These are phyloP conservation scores for Ustanciosporium gigantosporum DNA, from an alignment of 1,284 basidiomycete genomes.

Conservation along the genomic window DNA sequence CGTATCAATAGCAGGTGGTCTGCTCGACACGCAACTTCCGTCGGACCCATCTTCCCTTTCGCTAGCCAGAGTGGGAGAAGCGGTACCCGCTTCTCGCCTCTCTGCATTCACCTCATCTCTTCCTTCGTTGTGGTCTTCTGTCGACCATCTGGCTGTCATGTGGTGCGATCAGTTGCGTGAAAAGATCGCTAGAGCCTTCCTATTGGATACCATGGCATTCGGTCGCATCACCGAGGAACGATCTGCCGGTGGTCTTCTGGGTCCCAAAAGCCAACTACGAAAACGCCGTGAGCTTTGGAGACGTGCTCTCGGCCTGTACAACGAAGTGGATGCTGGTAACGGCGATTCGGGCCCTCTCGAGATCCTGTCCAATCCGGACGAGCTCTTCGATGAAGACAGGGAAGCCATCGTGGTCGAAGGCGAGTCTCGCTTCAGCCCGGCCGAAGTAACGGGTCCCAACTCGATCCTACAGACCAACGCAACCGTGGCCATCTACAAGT, in stretches of 20 bases:
- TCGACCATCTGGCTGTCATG: conserved; percentile 93
- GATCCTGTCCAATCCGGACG: background rate
- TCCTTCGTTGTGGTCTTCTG: conserved; percentile 88
- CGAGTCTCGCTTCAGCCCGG: conserved; percentile 7
- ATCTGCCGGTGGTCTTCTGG: conserved; percentile 8
- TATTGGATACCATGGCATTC: conserved; percentile 42
- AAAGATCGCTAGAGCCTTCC: conserved; percentile 69
- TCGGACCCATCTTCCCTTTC: conserved; percentile 84
- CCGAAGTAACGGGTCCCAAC: conserved; percentile 1
- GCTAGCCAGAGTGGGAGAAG: conserved; percentile 30
- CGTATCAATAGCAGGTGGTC: conserved; percentile 86
- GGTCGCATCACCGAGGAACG: conserved; percentile 28
- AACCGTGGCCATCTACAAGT: background rate
- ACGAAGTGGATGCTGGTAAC: conserved; percentile 22
- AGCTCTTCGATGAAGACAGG: conserved; percentile 9
- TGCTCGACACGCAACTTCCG: conserved; percentile 87
- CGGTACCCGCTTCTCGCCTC: conserved; percentile 60
- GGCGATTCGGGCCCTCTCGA: conserved; percentile 16
- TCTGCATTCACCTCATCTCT: conserved; percentile 76
- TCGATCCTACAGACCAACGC: conserved; percentile 1
- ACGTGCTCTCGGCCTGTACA: conserved; percentile 30
- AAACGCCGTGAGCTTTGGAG: conserved; percentile 46
- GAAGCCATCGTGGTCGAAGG: conserved; percentile 13
- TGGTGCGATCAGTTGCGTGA: conserved; percentile 98
- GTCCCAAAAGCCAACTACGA: conserved; percentile 9